Percentiles rank a stretch among this genome's conserved stretches.
Conservation (phyloP, 768 basidiomycete species). For the Podaxis mareebaensis region DNA sequence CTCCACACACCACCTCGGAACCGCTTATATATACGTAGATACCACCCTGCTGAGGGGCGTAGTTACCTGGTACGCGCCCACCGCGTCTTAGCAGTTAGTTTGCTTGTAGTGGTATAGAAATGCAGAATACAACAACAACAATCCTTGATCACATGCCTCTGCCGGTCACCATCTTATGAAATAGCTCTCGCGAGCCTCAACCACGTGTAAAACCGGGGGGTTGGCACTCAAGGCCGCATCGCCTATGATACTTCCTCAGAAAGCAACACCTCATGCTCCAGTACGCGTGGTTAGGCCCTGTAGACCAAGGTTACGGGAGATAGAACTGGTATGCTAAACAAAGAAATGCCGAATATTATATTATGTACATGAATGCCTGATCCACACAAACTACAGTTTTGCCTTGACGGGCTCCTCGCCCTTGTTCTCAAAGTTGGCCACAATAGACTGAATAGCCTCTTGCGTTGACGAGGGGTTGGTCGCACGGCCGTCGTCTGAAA, state of each 20-base stretch:
- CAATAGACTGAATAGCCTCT: slow-evolving; percentile 74
- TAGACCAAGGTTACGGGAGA: neutral
- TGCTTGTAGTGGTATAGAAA: no score
- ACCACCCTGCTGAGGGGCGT: no score
- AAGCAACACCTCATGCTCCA: no score
- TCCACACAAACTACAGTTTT: slow-evolving; percentile 43
- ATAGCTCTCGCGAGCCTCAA: neutral
- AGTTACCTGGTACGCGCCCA: no score
- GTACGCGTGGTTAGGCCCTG: no score
- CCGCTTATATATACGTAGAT: no score
- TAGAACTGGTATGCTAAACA: neutral
- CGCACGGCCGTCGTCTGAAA: slow-evolving; percentile 73
- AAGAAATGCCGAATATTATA: neutral
- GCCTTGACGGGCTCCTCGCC: slow-evolving; percentile 42
- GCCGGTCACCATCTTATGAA: neutral
- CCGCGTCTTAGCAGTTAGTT: no score
- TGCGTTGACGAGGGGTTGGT: slow-evolving; percentile 75
- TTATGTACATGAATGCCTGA: neutral
- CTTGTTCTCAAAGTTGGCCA: slow-evolving; percentile 55
- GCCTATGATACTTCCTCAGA: neutral
- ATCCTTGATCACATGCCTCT: neutral
- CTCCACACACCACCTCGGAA: no score
- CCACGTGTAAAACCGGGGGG: neutral
- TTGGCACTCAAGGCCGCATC: neutral
- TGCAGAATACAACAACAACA: no score